Evolutionary conservation across 129 eudicot species (phyloP).

Genomic region (Solidago caesia): DNA sequence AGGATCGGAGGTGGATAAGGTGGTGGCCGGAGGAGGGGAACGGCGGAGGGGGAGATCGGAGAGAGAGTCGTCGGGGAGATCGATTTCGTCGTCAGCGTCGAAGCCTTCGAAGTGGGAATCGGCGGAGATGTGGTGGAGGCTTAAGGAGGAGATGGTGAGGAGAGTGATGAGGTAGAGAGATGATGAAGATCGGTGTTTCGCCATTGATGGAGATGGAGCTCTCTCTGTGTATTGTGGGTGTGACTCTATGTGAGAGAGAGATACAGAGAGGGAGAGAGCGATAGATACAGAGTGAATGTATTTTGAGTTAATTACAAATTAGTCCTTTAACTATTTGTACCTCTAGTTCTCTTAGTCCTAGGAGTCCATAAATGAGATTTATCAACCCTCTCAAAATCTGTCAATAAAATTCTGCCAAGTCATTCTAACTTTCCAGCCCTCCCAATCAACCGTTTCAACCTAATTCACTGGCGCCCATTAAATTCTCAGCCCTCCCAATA

Average conservation of each 20-base stretch:
- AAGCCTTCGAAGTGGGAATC: conserved; percentile 81
- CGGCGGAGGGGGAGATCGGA: conserved; percentile 42
- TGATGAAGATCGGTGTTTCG: conserved; percentile 27
- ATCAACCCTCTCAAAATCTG: too few relatives aligned
- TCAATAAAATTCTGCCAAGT: too few relatives aligned
- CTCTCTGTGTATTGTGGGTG: neutral
- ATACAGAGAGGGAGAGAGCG: neutral
- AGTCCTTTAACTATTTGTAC: too few relatives aligned
- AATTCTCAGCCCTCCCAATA: too few relatives aligned
- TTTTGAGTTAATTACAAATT: too few relatives aligned
- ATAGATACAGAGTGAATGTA: too few relatives aligned
- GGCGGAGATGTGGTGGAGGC: conserved; percentile 50
- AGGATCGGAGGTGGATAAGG: conserved; percentile 36
- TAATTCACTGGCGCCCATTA: too few relatives aligned
- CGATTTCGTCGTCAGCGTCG: conserved; percentile 76
- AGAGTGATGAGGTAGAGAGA: conserved; percentile 48
- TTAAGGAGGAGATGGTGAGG: conserved; percentile 52
- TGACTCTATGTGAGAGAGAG: neutral
- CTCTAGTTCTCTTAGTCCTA: too few relatives aligned
- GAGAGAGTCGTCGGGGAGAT: conserved; percentile 28
- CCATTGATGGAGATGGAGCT: conserved; percentile 17
- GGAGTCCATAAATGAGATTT: too few relatives aligned
- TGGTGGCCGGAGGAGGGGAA: conserved; percentile 53
- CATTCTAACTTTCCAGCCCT: too few relatives aligned
- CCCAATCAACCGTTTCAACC: too few relatives aligned